Evolutionary conservation across 805 yeast genomes (phyloP).

Genomic region (Komagataella pastoris): DNA sequence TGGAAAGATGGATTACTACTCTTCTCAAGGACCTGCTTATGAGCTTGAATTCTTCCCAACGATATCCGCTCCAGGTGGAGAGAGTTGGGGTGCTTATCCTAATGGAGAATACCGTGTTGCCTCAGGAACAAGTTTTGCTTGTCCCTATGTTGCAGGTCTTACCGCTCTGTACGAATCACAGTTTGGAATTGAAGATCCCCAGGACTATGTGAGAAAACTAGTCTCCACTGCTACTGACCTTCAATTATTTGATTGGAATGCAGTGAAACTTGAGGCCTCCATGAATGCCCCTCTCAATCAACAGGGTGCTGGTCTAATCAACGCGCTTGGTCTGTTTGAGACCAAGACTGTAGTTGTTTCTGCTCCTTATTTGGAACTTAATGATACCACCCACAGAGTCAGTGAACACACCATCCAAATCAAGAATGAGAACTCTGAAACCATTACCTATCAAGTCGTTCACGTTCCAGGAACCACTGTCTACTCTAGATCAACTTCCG

Average conservation of each 20-base stretch:
- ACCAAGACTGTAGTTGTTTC: slow-evolving; percentile 5
- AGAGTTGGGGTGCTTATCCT: slow-evolving; percentile 5
- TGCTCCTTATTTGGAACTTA: slow-evolving; percentile 3
- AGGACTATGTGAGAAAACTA: slow-evolving; percentile 2
- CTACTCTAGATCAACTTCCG: neutral
- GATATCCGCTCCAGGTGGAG: slow-evolving; percentile 10
- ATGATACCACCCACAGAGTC: slow-evolving; percentile 6
- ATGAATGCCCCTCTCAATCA: slow-evolving; percentile 7
- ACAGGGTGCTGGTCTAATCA: slow-evolving; percentile 9
- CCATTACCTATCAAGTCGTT: slow-evolving; percentile 3
- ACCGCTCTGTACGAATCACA: slow-evolving; percentile 6
- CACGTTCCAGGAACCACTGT: slow-evolving; percentile 3
- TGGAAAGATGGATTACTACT: slow-evolving; percentile 6
- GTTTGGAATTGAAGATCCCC: slow-evolving; percentile 1
- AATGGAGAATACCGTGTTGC: slow-evolving; percentile 1
- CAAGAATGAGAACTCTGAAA: slow-evolving; percentile 4
- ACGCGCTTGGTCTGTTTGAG: slow-evolving; percentile 7
- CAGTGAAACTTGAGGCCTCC: neutral
- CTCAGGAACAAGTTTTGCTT: slow-evolving; percentile 9
- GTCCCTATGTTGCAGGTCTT: slow-evolving; percentile 9
- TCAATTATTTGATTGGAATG: neutral
- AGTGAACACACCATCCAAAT: slow-evolving; percentile 5
- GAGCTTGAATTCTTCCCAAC: slow-evolving; percentile 9
- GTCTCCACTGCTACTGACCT: slow-evolving; percentile 3
- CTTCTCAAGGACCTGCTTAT: slow-evolving; percentile 10